A percentile compares a stretch with the other conserved stretches of the same genome.
These are phyloP conservation scores for Russula griseocarnosa DNA, from an alignment of 768 basidiomycete genomes.

Conservation along the genomic window DNA sequence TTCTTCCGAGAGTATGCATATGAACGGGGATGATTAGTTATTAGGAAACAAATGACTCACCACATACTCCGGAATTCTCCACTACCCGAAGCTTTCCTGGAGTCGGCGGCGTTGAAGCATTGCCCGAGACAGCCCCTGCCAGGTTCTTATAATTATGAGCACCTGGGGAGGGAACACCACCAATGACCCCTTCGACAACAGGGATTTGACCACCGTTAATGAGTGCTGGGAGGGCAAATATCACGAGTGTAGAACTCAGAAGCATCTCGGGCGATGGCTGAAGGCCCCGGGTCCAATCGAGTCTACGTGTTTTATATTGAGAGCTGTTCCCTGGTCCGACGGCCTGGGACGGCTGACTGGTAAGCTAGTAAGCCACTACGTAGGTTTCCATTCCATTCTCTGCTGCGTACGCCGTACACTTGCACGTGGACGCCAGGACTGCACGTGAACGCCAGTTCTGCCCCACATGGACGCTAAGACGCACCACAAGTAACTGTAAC, in stretches of 20 bases:
- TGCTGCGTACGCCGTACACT: too few species aligned
- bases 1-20: constrained; percentile 35
- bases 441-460: too few species aligned
- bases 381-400: too few species aligned
- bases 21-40: too few species aligned
- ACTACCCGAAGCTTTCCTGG: constrained; percentile 52
- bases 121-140: neutral
- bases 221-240: constrained; percentile 27
- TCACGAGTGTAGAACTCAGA: constrained; percentile 12
- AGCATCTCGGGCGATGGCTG: constrained; percentile 31
- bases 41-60: constrained; percentile 32
- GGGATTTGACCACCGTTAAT: constrained; percentile 43
- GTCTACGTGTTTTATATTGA: neutral
- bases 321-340: too few species aligned
- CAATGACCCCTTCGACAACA: constrained; percentile 47
- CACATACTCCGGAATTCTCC: constrained; percentile 61
- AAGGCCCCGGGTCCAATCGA: neutral
- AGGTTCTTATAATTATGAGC: neutral
- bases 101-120: constrained; percentile 27
- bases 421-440: too few species aligned
- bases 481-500: too few species aligned
- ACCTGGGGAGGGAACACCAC: constrained; percentile 36
- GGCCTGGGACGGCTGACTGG: too few species aligned
- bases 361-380: too few species aligned
- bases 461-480: too few species aligned